Conservation (phyloP, 2,329 filamentous ascomycete genomes). For the Penicillium hordei region DNA sequence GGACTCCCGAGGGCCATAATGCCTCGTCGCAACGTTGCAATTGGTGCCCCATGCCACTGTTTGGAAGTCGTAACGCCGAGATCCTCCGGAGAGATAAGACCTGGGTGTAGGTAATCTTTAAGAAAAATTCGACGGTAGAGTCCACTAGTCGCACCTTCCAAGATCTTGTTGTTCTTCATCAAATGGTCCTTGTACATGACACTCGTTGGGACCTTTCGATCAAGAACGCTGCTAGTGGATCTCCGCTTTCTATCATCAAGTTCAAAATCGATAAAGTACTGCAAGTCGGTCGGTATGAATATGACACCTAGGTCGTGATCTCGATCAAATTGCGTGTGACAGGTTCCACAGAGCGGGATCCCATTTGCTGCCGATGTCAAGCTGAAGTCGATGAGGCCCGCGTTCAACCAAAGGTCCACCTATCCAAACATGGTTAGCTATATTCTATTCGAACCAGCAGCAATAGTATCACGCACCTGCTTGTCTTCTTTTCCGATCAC, state of each 20-base stretch:
- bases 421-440: not conserved
- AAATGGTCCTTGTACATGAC: too few relatives aligned
- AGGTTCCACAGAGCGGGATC: not conserved
- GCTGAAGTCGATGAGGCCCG: not conserved
- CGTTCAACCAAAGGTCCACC: not conserved
- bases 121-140: too few relatives aligned
- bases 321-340: not conserved
- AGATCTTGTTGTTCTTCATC: too few relatives aligned
- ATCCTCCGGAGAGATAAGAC: not conserved
- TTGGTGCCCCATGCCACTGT: not conserved
- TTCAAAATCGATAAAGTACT: too few relatives aligned
- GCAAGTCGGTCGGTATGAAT: too few relatives aligned
- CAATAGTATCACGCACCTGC: not conserved
- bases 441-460: not conserved
- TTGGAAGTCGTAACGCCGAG: not conserved
- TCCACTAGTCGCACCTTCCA: too few relatives aligned
- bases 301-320: not conserved
- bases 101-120: too few relatives aligned
- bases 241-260: too few relatives aligned
- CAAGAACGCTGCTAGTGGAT: too few relatives aligned
- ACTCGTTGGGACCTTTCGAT: too few relatives aligned
- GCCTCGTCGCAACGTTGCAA: not conserved
- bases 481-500: not conserved
- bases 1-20: not conserved
- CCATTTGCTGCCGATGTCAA: not conserved